Evolutionary conservation across 805 yeast genomes (phyloP).

Genomic region (Candida mattraensis): DNA sequence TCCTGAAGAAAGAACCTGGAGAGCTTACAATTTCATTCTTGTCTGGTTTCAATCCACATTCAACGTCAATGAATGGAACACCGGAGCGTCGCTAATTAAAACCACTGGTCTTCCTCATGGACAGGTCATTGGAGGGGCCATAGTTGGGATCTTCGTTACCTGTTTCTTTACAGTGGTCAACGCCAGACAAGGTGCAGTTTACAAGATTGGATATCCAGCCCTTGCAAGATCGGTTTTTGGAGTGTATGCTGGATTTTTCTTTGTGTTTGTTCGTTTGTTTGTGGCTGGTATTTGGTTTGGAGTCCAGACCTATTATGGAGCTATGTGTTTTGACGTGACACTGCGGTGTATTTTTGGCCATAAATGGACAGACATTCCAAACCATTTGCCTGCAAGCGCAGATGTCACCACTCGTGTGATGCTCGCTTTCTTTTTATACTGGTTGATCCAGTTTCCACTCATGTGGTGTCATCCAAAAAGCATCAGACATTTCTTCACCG

Average conservation of each 20-base stretch:
- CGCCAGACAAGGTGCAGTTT: constrained; percentile 22
- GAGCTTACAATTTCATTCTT: constrained; percentile 23
- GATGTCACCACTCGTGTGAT: constrained; percentile 18
- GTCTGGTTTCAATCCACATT: constrained; percentile 29
- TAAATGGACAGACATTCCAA: constrained; percentile 21
- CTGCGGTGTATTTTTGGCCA: constrained; percentile 24
- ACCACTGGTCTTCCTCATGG: constrained; percentile 23
- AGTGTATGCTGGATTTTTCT: constrained; percentile 34
- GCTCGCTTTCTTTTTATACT: constrained; percentile 21
- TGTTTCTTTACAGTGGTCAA: constrained; percentile 17
- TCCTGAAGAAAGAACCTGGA: constrained; percentile 38
- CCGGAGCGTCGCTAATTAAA: constrained; percentile 30
- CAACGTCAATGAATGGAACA: constrained; percentile 33
- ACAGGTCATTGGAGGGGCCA: constrained; percentile 19
- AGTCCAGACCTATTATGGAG: constrained; percentile 38
- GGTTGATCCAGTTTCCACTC: constrained; percentile 23
- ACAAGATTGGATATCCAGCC: constrained; percentile 40
- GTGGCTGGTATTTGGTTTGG: constrained; percentile 42
- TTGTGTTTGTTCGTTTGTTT: constrained; percentile 37
- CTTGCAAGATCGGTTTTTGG: constrained; percentile 39
- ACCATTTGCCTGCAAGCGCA: constrained; percentile 20
- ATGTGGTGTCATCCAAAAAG: constrained; percentile 22
- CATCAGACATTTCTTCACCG: constrained; percentile 20
- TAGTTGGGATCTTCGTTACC: constrained; percentile 14
- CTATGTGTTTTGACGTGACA: constrained; percentile 36